Evolutionary conservation across 768 basidiomycete species (phyloP).

Genomic region (Sarcodon aspratus): DNA sequence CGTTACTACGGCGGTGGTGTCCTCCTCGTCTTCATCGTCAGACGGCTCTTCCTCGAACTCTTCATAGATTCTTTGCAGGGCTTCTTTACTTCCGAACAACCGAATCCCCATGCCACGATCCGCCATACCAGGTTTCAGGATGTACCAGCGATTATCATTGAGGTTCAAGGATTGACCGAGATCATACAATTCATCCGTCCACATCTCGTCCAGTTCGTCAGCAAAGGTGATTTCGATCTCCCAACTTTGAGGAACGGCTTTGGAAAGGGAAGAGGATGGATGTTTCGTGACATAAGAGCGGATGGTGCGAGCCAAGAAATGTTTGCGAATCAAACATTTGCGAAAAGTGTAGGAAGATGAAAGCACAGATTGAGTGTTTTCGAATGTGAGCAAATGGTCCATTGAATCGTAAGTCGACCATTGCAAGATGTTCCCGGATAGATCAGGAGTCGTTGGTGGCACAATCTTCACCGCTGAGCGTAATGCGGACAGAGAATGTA

Average conservation of each 20-base stretch:
- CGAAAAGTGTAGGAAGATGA: slow-evolving; percentile 83
- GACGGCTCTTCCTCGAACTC: slow-evolving; percentile 59
- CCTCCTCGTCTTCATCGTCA: slow-evolving; percentile 31
- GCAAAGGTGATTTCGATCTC: slow-evolving; percentile 79
- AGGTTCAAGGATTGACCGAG: slow-evolving; percentile 49
- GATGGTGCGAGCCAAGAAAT: slow-evolving; percentile 73
- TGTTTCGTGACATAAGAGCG: slow-evolving; percentile 65
- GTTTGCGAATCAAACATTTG: slow-evolving; percentile 91
- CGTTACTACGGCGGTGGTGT: slow-evolving; percentile 52
- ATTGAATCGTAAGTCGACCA: slow-evolving; percentile 88
- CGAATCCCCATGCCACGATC: slow-evolving; percentile 94
- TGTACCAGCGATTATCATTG: slow-evolving; percentile 57
- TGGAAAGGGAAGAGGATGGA: slow-evolving; percentile 40
- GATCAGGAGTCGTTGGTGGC: too few species aligned
- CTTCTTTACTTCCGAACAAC: slow-evolving; percentile 70
- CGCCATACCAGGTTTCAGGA: slow-evolving; percentile 95
- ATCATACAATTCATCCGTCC: slow-evolving; percentile 89
- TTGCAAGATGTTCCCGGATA: slow-evolving; percentile 33
- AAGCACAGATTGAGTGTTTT: slow-evolving; percentile 25
- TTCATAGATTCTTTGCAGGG: slow-evolving; percentile 65
- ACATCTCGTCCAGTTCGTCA: slow-evolving; percentile 91
- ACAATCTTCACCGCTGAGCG: too few species aligned
- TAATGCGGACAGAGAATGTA: slow-evolving; percentile 20
- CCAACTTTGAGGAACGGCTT: slow-evolving; percentile 63
- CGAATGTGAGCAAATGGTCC: slow-evolving; percentile 55